Evolutionary conservation across 768 basidiomycete genomes (phyloP).

Genomic region (Cystobasidium onofrii): DNA sequence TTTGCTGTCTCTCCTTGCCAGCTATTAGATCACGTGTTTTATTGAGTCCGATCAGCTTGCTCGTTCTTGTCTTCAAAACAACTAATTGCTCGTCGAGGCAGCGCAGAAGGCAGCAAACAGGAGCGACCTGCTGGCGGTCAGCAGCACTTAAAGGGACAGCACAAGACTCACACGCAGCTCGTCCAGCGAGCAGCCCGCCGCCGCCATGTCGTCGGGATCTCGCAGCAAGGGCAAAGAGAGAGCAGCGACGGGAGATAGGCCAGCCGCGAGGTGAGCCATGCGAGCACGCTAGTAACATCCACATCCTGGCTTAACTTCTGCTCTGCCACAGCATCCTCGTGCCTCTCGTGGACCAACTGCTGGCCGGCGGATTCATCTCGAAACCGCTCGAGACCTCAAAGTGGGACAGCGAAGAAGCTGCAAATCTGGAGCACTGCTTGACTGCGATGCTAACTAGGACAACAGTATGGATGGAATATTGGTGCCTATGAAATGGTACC

Average conservation of each 20-base stretch:
- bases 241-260: not conserved
- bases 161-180: too few relatives aligned
- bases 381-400: not conserved
- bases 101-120: too few relatives aligned
- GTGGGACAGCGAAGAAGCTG: not conserved
- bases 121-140: not conserved
- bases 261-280: not conserved
- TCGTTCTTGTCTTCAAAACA: too few relatives aligned
- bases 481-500: not conserved
- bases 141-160: not conserved
- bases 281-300: not conserved
- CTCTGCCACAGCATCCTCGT: not conserved
- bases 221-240: constrained; percentile 3
- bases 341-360: constrained; percentile 11
- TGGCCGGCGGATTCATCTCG: not conserved
- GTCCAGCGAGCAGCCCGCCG: too few relatives aligned
- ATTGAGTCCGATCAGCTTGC: too few relatives aligned
- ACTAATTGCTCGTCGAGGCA: too few relatives aligned
- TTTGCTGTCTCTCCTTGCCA: too few relatives aligned
- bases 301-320: not conserved
- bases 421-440: constrained; percentile 11
- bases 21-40: too few relatives aligned
- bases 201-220: not conserved
- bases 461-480: not conserved
- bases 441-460: constrained; percentile 5